A percentile compares a stretch with the other conserved stretches of the same genome.
These are phyloP conservation scores for Alternaria ventricosa DNA, from an alignment of 2,329 filamentous ascomycete species.

Conservation along the genomic window DNA sequence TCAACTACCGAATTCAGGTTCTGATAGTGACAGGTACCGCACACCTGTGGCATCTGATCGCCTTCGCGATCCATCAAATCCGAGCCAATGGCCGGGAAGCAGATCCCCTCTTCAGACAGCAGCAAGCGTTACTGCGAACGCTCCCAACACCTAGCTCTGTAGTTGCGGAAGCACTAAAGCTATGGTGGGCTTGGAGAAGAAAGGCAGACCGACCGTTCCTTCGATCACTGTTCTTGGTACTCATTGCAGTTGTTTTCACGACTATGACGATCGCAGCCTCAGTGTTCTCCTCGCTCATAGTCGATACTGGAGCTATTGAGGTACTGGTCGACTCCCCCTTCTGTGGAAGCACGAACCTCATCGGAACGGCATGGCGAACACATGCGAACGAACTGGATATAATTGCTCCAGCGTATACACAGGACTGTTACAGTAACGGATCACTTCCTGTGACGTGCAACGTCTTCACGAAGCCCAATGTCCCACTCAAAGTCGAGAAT, in stretches of 20 bases:
- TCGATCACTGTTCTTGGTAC: conserved; percentile 9
- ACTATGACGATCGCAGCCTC: conserved; percentile 13
- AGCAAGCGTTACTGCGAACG: conserved; percentile 29
- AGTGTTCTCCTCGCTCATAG: conserved; percentile 27
- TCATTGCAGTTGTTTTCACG: conserved; percentile 15
- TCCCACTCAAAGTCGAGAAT: background rate
- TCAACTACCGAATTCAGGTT: too few relatives aligned
- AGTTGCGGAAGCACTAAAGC: conserved; percentile 21
- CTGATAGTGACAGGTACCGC: background rate
- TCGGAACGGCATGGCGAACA: background rate
- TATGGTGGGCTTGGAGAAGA: conserved; percentile 25
- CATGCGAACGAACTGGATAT: background rate
- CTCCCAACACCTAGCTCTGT: conserved; percentile 21
- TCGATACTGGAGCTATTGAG: conserved; percentile 14
- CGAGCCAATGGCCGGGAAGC: conserved; percentile 14
- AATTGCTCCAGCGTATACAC: background rate
- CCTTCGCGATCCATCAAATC: conserved; percentile 21
- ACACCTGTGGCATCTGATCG: conserved; percentile 29
- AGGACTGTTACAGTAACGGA: background rate
- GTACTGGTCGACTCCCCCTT: background rate
- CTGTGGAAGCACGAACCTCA: background rate
- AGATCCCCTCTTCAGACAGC: conserved; percentile 25
- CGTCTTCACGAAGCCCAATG: conserved; percentile 1
- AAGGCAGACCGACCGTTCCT: conserved; percentile 9
- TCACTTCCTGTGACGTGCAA: background rate